These are phyloP conservation scores for Colletotrichum liaoningense DNA, from an alignment of 2,329 filamentous ascomycete species.

Conservation along the genomic window DNA sequence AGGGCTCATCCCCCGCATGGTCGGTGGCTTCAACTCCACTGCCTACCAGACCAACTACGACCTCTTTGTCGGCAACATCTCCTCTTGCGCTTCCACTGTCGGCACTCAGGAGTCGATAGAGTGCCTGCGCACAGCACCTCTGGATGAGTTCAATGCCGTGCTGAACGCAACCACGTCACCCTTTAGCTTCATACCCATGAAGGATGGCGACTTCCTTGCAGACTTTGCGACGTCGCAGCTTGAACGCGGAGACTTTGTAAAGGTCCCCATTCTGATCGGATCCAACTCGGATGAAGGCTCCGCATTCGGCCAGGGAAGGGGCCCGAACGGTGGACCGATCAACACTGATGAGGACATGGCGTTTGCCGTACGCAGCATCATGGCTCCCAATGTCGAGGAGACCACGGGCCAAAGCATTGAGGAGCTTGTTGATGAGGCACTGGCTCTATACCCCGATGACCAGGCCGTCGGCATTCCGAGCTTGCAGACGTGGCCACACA, in stretches of 20 bases:
- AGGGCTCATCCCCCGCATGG: conserved; percentile 42
- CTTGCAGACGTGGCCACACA: conserved; percentile 45
- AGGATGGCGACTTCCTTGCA: conserved; percentile 50
- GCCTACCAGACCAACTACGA: conserved; percentile 43
- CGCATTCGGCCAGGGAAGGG: conserved; percentile 39
- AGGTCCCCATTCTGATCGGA: conserved; percentile 49
- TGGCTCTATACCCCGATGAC: conserved; percentile 45
- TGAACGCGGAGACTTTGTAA: conserved; percentile 45
- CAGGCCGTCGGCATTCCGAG: conserved; percentile 48
- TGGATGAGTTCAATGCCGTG: conserved; percentile 43
- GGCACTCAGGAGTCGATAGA: conserved; percentile 40
- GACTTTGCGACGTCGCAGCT: conserved; percentile 46
- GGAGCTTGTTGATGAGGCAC: conserved; percentile 39
- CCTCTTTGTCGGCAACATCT: conserved; percentile 41
- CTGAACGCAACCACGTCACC: conserved; percentile 29
- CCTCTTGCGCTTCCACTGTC: conserved; percentile 41
- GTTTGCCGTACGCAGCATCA: conserved; percentile 30
- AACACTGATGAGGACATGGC: conserved; percentile 45
- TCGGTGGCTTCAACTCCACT: conserved; percentile 45
- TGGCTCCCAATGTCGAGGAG: conserved; percentile 24
- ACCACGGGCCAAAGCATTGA: conserved; percentile 39
- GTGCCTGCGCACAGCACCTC: conserved; percentile 42
- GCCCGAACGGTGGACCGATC: conserved; percentile 34
- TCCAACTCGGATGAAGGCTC: conserved; percentile 48
- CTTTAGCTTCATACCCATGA: conserved; percentile 39